These are phyloP conservation scores for Moesziomyces sp. DNA, from an alignment of 1,284 basidiomycete species.

Conservation along the genomic window DNA sequence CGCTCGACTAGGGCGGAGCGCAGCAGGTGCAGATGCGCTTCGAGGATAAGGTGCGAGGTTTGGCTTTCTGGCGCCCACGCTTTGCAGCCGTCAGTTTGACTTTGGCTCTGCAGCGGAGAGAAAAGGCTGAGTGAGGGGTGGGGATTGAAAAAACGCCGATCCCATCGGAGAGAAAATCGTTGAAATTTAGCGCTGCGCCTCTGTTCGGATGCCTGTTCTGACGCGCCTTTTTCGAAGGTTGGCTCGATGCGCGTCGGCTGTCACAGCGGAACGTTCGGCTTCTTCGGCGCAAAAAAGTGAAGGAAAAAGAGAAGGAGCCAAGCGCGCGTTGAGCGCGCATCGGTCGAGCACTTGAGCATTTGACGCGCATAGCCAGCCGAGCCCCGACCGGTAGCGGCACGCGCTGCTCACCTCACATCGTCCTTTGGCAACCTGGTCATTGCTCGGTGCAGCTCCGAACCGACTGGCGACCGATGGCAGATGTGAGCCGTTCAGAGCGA, in stretches of 20 bases:
- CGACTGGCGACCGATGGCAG: not conserved
- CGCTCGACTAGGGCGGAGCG: too few relatives aligned
- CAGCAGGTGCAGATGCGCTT: too few relatives aligned
- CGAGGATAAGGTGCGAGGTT: too few relatives aligned
- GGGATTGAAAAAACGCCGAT: not conserved
- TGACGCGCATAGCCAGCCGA: not conserved
- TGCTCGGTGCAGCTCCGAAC: not conserved
- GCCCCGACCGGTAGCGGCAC: too few relatives aligned
- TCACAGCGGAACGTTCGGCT: not conserved
- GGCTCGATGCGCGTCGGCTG: not conserved
- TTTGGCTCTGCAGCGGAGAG: not conserved
- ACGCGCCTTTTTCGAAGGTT: too few relatives aligned
- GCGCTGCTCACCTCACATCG: not conserved
- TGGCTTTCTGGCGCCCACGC: too few relatives aligned
- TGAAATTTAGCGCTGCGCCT: not conserved
- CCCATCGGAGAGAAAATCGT: not conserved
- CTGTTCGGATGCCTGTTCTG: not conserved
- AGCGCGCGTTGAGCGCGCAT: not conserved
- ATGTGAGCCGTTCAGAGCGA: too few relatives aligned
- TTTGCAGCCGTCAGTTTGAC: too few relatives aligned
- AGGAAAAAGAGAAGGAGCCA: not conserved
- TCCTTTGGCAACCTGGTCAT: not conserved
- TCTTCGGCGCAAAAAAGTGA: not conserved
- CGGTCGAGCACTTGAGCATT: not conserved
- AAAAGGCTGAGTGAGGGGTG: too few relatives aligned